Base-by-base conservation (phyloP, 345 rosid species). In the Chamaenerion angustifolium region DNA sequence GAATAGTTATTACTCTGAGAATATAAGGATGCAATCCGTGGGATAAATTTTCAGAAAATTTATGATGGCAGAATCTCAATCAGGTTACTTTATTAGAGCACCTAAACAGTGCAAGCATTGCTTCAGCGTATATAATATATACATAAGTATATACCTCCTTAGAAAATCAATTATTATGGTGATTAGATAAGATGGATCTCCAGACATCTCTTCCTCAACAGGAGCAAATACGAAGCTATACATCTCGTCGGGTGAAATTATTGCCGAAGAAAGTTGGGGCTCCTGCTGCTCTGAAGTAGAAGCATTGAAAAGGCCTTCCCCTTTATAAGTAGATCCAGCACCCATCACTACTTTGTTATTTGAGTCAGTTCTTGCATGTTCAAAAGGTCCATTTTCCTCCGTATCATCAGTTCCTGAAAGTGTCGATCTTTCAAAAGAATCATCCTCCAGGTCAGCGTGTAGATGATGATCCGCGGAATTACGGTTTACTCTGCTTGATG, bases 191-290 rank as follows among this genome's bases (percentile, higher is more conserved):
- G 85, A 85, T 21, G 92, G 77, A 67, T 88, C 97, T 53, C 80
- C 97, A 25, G 62, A 75, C 83, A 88, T 76, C 75, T 72, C 83
- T 63, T 85, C 97, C 68, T 85, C 97, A 55, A 77, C 77, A 56
- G 85, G 77, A 59, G 86, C 77, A 75, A 93, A 93, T 55, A 93
- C 83, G 61, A 70, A 76, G 66, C 66, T 77, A 65, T 81, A 88
- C 80, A 93, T 71, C 76, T 88, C 99, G 73, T 85, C 87, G 15
- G 97, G 92, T 62, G 99, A 85, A 67, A 93, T 77, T 27, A 78
- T 83, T 52, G 99, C 75, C 18, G 97, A 81, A 25, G 74, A 56
- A 56, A 85, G 76, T 53, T 82, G 94, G 42, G 79, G 64, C 49
- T 80, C 92, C 57, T 69, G 97, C 77, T 49, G 68, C 67, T 76